Evolutionary conservation across 441 rosid genomes (phyloP).

Genomic region (Cnidoscolus chayamansa): DNA sequence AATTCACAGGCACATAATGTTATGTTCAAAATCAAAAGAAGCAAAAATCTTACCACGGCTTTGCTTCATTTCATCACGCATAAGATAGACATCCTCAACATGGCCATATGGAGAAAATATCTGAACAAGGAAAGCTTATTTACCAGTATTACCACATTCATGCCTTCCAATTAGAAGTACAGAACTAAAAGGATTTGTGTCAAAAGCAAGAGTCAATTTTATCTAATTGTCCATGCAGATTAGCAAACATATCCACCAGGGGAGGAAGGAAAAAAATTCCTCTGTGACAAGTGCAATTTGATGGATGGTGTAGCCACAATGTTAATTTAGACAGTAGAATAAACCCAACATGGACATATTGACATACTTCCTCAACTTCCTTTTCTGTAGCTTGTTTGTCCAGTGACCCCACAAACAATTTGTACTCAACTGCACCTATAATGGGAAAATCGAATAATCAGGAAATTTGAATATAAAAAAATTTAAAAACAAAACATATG

Average conservation of each 20-base stretch:
- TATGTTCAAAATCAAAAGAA: conserved; percentile 19
- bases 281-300: background rate
- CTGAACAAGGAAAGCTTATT: conserved; percentile 40
- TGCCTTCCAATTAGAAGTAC: conserved; percentile 9
- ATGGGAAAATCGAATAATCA: conserved; percentile 12
- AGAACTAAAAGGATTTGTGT: conserved; percentile 3
- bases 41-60: conserved; percentile 72
- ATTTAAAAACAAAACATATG: conserved; percentile 19
- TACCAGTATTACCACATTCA: background rate
- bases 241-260: background rate
- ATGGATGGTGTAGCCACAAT: background rate
- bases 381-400: conserved; percentile 90
- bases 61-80: conserved; percentile 98
- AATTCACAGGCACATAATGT: background rate
- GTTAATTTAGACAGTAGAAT: conserved; percentile 7
- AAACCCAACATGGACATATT: conserved; percentile 8
- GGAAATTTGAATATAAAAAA: conserved; percentile 15
- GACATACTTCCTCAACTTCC: conserved; percentile 92
- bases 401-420: conserved; percentile 94
- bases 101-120: conserved; percentile 84
- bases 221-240: background rate
- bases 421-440: conserved; percentile 88
- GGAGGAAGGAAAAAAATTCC: conserved; percentile 3
- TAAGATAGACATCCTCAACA: conserved; percentile 98
- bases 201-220: background rate